phyloP scores from a whole-genome alignment of 768 basidiomycete genomes.

The Termitomyces sp. region DNA sequence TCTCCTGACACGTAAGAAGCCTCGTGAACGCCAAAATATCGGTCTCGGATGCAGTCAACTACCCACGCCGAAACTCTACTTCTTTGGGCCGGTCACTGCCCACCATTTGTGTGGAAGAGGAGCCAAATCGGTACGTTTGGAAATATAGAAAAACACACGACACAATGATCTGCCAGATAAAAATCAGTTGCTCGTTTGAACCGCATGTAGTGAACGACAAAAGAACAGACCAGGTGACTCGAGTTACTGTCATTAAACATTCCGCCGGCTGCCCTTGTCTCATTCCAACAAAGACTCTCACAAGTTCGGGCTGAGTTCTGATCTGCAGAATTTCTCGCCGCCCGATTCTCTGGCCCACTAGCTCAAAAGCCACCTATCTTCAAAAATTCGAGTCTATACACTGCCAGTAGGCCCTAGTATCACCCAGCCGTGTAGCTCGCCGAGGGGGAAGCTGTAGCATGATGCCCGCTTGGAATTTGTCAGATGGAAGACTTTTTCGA shows the following conservation, averaged over 20 bases:
- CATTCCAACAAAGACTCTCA: background rate
- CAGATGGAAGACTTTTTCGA: slow-evolving; percentile 5
- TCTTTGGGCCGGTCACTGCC: background rate
- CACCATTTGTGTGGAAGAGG: background rate
- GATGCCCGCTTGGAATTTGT: background rate
- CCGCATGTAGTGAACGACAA: background rate
- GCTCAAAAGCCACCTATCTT: background rate
- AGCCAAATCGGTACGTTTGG: background rate
- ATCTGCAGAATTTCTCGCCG: background rate
- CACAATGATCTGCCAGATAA: background rate
- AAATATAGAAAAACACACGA: background rate
- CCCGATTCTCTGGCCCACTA: no score
- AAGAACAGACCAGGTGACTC: slow-evolving; percentile 5
- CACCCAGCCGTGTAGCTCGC: background rate
- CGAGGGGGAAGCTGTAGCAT: background rate
- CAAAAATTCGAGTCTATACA: background rate
- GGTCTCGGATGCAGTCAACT: background rate
- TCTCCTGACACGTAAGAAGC: slow-evolving; percentile 8
- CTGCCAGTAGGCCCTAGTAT: background rate
- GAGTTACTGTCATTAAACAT: background rate
- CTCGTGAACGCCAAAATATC: slow-evolving; percentile 7
- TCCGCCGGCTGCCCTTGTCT: background rate
- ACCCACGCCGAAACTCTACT: slow-evolving; percentile 3
- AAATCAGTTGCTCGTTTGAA: background rate
- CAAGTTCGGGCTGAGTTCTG: background rate